Evolutionary conservation across 306 rosid genomes (phyloP).

Genomic region (Medicago arabica): DNA sequence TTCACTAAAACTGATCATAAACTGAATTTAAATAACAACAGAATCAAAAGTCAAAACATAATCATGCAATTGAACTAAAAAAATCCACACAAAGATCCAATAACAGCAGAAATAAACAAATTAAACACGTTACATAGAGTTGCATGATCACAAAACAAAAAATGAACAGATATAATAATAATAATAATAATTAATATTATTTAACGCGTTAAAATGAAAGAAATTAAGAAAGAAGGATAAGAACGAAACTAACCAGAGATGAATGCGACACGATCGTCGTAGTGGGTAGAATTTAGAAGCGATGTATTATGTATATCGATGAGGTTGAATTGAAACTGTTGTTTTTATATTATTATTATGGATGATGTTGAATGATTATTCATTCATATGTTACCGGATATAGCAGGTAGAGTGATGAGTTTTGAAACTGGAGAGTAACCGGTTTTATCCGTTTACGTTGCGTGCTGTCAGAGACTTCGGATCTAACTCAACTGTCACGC

Average conservation of each 20-base stretch:
- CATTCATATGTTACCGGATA: constrained; percentile 53
- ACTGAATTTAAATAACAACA: constrained; percentile 13
- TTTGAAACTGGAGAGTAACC: constrained; percentile 32
- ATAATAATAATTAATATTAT: not conserved
- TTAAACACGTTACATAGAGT: not conserved
- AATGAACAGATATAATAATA: not conserved
- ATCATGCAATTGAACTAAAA: constrained; percentile 19
- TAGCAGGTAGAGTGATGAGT: constrained; percentile 44
- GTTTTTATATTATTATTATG: constrained; percentile 18
- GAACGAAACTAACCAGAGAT: constrained; percentile 34
- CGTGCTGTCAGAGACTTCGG: constrained; percentile 50
- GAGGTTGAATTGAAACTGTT: constrained; percentile 43
- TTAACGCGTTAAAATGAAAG: not conserved
- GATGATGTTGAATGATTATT: not conserved
- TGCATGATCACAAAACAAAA: constrained; percentile 24
- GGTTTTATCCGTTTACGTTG: constrained; percentile 39
- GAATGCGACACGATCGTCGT: constrained; percentile 45
- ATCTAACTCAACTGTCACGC: constrained; percentile 23
- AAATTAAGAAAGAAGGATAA: not conserved
- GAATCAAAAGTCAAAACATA: constrained; percentile 7
- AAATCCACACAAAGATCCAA: constrained; percentile 29
- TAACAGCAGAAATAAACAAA: not conserved
- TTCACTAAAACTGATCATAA: constrained; percentile 1
- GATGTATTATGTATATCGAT: constrained; percentile 19
- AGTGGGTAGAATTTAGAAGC: constrained; percentile 1